phyloP scores from a whole-genome alignment of 164 flowering plant genomes.

The Malania oleifera region DNA sequence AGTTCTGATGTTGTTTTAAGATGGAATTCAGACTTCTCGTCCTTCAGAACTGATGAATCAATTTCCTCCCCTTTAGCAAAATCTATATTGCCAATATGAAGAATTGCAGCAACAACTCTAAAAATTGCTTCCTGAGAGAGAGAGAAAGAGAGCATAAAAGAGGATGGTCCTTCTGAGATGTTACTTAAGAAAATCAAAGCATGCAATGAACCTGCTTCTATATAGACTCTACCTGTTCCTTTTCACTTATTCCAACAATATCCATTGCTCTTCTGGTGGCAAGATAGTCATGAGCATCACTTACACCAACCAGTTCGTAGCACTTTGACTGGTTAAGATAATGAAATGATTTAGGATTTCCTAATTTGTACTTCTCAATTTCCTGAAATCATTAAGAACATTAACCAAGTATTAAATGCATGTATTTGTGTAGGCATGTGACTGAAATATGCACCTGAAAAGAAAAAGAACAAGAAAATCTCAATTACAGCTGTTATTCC shows the following conservation, averaged over 20 bases:
- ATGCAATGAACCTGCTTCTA: neutral
- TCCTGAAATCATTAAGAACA: constrained; percentile 29
- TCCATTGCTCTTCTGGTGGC: constrained; percentile 72
- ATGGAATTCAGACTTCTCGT: constrained; percentile 54
- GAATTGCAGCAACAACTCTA: constrained; percentile 56
- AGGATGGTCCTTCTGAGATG: neutral
- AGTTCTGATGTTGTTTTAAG: constrained; percentile 49
- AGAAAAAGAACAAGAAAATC: constrained; percentile 2
- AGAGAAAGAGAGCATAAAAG: constrained; percentile 5
- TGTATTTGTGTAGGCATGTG: neutral
- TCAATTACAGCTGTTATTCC: neutral
- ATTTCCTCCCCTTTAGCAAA: constrained; percentile 54
- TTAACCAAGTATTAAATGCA: neutral
- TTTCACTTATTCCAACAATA: constrained; percentile 54
- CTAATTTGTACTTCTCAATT: constrained; percentile 51
- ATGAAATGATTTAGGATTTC: constrained; percentile 49
- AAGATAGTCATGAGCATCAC: constrained; percentile 60
- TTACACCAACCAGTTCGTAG: constrained; percentile 47
- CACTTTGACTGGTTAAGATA: constrained; percentile 58
- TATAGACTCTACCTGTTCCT: constrained; percentile 45
- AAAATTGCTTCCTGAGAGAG: constrained; percentile 54
- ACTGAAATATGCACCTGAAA: neutral
- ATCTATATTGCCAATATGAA: constrained; percentile 54
- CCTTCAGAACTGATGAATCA: constrained; percentile 60
- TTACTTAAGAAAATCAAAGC: neutral